Conservation (phyloP, 148 eudicot species). For the Silene latifolia region DNA sequence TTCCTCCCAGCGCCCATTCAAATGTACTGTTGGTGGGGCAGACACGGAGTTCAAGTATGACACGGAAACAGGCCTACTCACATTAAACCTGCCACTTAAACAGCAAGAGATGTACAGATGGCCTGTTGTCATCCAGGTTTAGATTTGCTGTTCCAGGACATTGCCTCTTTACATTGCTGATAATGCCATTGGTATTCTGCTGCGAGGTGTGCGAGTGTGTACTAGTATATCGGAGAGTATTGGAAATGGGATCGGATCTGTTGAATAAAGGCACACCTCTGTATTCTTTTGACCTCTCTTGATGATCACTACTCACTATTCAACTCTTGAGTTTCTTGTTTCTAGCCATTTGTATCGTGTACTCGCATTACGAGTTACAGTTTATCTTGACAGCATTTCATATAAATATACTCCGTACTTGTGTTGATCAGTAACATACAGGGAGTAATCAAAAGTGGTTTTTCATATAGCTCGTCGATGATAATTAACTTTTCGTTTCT, state of each 20-base stretch:
- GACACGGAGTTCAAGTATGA: conserved; percentile 51
- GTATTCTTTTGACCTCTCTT: not conserved
- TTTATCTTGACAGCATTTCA: not conserved
- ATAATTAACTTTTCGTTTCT: too few species aligned
- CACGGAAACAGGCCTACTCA: conserved; percentile 41
- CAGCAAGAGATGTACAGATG: conserved; percentile 73
- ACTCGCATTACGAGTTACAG: not conserved
- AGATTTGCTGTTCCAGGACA: conserved; percentile 1
- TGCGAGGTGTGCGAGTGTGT: not conserved
- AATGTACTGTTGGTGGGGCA: conserved; percentile 39
- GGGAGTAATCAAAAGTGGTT: too few species aligned
- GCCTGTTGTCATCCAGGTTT: conserved; percentile 60
- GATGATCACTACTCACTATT: not conserved
- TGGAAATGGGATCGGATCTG: not conserved
- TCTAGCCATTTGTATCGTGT: not conserved
- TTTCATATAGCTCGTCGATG: too few species aligned
- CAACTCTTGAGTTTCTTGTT: not conserved
- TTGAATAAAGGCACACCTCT: not conserved
- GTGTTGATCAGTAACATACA: too few species aligned
- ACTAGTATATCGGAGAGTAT: not conserved
- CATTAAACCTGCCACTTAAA: conserved; percentile 56
- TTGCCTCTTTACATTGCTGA: conserved; percentile 1
- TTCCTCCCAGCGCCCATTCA: conserved; percentile 61
- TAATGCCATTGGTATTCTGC: not conserved
- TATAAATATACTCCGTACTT: too few species aligned